A percentile compares a stretch with the other conserved stretches of the same genome.
These are phyloP conservation scores for Claviceps fusiformis DNA, from an alignment of 2,329 filamentous ascomycete genomes.

Conservation along the genomic window DNA sequence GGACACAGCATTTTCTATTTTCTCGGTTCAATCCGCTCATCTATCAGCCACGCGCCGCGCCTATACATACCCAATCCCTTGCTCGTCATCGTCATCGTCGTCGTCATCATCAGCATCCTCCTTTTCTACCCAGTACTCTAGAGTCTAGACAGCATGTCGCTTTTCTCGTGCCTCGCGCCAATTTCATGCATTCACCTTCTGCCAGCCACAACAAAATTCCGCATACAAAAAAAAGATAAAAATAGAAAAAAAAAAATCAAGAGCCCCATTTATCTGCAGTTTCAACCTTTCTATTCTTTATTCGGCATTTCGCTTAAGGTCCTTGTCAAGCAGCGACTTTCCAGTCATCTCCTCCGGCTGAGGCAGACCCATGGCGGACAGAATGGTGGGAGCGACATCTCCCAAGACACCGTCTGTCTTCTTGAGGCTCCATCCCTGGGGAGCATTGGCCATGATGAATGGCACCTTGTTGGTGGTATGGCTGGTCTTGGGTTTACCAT, in stretches of 20 bases:
- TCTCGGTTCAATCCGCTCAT: neutral
- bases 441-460: slow-evolving; percentile 95
- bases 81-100: slow-evolving; percentile 1
- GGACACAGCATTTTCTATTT: neutral
- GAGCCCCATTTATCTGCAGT: slow-evolving; percentile 1
- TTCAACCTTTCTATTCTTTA: slow-evolving; percentile 6
- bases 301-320: slow-evolving; percentile 27
- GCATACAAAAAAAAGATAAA: no score
- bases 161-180: slow-evolving; percentile 1
- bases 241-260: neutral
- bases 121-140: neutral
- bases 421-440: slow-evolving; percentile 75
- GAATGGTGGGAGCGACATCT: slow-evolving; percentile 89
- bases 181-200: neutral
- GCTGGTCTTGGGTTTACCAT: slow-evolving; percentile 93
- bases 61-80: neutral
- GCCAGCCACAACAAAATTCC: slow-evolving; percentile 1
- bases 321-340: slow-evolving; percentile 66
- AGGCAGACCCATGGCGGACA: slow-evolving; percentile 80
- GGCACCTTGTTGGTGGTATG: slow-evolving; percentile 98
- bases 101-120: no score
- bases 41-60: slow-evolving; percentile 1
- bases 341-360: slow-evolving; percentile 91
- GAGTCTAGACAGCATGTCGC: neutral
- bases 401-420: slow-evolving; percentile 81